phyloP scores from a whole-genome alignment of 441 rosid genomes.

The Populus hybrid region DNA sequence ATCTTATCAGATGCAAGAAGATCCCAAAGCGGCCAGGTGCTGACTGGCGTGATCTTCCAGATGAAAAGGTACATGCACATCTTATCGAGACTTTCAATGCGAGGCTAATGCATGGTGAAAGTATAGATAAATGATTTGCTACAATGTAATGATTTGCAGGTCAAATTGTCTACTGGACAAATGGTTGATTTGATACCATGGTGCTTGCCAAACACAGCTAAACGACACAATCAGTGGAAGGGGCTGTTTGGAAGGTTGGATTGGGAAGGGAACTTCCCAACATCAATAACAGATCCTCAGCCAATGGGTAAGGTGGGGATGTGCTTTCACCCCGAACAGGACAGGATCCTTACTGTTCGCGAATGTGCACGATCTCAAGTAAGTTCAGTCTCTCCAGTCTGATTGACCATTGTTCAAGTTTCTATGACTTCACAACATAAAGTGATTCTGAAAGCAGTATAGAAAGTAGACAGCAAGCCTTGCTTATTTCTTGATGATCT shows the following conservation, averaged over 20 bases:
- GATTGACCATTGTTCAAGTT: not conserved
- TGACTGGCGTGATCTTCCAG: constrained; percentile 85
- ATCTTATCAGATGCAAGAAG: constrained; percentile 60
- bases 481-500: not conserved
- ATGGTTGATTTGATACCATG: constrained; percentile 62
- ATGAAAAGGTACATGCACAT: constrained; percentile 48
- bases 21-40: constrained; percentile 85
- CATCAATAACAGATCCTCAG: constrained; percentile 84
- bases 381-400: constrained; percentile 10
- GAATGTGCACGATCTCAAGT: constrained; percentile 94
- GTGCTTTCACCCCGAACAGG: constrained; percentile 95
- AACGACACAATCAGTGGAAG: constrained; percentile 80
- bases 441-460: not conserved
- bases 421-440: not conserved
- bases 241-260: constrained; percentile 87
- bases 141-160: constrained; percentile 32
- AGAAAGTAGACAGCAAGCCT: not conserved
- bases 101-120: not conserved
- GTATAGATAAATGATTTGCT: not conserved
- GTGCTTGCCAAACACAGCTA: constrained; percentile 77
- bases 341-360: constrained; percentile 74
- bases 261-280: constrained; percentile 94
- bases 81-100: not conserved
- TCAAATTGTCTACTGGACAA: constrained; percentile 58
- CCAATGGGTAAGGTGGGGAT: constrained; percentile 94